These are phyloP conservation scores for Firmiana major DNA, from an alignment of 345 rosid genomes.

Conservation along the genomic window DNA sequence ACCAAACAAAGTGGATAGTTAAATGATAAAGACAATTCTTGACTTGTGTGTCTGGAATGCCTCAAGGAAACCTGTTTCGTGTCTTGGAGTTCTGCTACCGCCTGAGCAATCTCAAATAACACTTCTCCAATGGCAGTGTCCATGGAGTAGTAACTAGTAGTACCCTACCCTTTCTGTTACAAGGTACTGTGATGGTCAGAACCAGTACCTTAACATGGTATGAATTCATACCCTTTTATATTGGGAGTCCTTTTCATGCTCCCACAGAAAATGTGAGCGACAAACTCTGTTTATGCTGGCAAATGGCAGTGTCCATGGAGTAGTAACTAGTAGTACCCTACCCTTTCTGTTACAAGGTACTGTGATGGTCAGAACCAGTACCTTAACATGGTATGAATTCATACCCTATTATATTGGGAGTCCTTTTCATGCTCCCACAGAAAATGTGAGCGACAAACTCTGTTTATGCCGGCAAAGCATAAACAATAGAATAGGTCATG, in stretches of 20 bases:
- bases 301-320: no score
- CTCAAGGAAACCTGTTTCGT: neutral
- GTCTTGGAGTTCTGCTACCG: neutral
- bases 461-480: neutral
- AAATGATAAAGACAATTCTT: neutral
- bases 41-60: neutral
- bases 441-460: neutral
- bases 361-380: neutral
- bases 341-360: neutral
- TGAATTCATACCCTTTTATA: neutral
- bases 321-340: no score
- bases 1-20: neutral
- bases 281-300: neutral
- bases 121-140: neutral
- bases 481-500: neutral
- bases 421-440: neutral
- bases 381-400: neutral
- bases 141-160: neutral
- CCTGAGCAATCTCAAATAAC: neutral
- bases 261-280: neutral
- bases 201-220: neutral
- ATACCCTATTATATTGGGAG: neutral
- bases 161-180: neutral
- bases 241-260: neutral
- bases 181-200: neutral